Percentiles rank a stretch among this genome's conserved stretches.
Evolutionary conservation across 1,284 basidiomycete species (phyloP).

Genomic region (Athelia psychrophila): DNA sequence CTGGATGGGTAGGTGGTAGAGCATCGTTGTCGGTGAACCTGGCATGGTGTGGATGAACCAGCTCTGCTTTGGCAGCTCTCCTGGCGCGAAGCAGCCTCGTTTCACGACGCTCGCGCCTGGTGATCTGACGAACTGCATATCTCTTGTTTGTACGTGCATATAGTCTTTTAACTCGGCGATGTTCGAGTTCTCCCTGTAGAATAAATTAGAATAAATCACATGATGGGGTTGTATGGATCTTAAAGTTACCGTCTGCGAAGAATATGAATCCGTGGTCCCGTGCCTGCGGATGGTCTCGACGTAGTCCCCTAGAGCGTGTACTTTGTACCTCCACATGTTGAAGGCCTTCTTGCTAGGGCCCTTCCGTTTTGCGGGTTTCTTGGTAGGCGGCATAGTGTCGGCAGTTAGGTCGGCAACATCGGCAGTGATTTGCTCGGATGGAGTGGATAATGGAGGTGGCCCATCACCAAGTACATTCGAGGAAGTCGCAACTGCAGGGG

Average conservation of each 20-base stretch:
- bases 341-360: neutral
- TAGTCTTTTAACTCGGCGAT: slow-evolving; percentile 28
- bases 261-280: slow-evolving; percentile 11
- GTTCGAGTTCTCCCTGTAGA: slow-evolving; percentile 30
- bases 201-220: neutral
- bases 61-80: neutral
- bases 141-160: slow-evolving; percentile 30
- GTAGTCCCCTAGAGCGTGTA: slow-evolving; percentile 14
- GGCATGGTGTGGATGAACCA: neutral
- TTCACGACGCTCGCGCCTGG: slow-evolving; percentile 17
- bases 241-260: slow-evolving; percentile 7
- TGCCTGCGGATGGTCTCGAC: slow-evolving; percentile 7
- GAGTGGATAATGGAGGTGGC: neutral
- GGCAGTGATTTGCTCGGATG: neutral
- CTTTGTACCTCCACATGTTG: slow-evolving; percentile 20
- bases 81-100: slow-evolving; percentile 9
- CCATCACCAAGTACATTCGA: no score
- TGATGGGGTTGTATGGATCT: neutral
- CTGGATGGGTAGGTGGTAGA: slow-evolving; percentile 12
- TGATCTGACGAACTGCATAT: slow-evolving; percentile 21
- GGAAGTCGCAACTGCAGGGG: no score
- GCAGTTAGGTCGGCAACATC: neutral
- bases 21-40: slow-evolving; percentile 13
- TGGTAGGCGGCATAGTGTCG: neutral
- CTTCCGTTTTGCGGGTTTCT: slow-evolving; percentile 4